Evolutionary conservation across 495 filamentous ascomycete genomes (phyloP), one percentile per base, ranked within the genome.

Genomic region (Friedmanniomyces endolithicus): DNA sequence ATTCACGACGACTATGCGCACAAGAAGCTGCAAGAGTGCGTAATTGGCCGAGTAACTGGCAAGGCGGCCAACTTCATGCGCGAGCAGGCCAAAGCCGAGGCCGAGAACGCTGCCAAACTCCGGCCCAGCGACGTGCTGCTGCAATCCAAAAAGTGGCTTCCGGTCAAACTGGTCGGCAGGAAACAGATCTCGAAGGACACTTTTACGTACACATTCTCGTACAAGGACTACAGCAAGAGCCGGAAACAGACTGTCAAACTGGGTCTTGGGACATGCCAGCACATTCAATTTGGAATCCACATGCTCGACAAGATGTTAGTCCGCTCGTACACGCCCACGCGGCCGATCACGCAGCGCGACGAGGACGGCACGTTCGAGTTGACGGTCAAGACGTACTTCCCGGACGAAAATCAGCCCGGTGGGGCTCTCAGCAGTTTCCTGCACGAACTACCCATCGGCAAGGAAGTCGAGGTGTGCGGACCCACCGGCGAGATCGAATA

Each of bases 1-100:
- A 62, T 70, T 7, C 68, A 70, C 49, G 67, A 69, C 52, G 64
- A 62, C 11, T 65, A 51, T 55, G 68, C 68, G 0, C 52, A 70
- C n/a, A 37, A 63, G 20, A 63, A 67, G 49, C 55, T 68, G 27
- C 27, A 31, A 66, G 70, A 69, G 61, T 69, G 67, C 51, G 48
- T 64, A 41, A 50, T 71, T 1, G 70, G 70, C 22, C 39, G 52
- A 0, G 68, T 70, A 9, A 68, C 70, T 8, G 40, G 70, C 19
- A 71, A 70, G 40, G 57, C 67, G 24, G 61, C 52, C 47, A 60
- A 67, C 6, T 70, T 43, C 33, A 71, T 70, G 31, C 64, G 62
- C 39, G 57, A 24, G 56, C 60, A 7, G 63, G 63, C 7, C 62
- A 70, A 45, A 47, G 47, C 48, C 12, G 61, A 57, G 6, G 61